Percentiles rank a stretch among this genome's conserved stretches.
Evolutionary conservation across 148 eudicot genomes (phyloP).

Genomic region (Simmondsia chinensis): DNA sequence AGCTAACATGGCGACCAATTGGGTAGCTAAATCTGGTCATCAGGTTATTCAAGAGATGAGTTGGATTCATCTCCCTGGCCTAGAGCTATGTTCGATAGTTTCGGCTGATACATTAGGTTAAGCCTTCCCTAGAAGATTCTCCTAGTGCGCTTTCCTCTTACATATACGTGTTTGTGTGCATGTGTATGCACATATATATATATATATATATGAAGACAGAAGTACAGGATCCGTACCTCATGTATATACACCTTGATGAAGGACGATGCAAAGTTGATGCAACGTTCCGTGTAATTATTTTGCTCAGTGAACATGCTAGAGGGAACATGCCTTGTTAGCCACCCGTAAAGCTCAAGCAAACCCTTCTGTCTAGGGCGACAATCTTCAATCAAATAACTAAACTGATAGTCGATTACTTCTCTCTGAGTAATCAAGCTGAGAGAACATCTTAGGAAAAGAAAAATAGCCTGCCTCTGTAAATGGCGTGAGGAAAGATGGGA

Average conservation of each 20-base stretch:
- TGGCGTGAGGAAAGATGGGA: slow-evolving; percentile 29
- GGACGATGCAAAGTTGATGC: slow-evolving; percentile 48
- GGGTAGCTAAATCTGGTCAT: too few species aligned
- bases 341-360: slow-evolving; percentile 45
- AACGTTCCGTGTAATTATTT: slow-evolving; percentile 26
- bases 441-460: slow-evolving; percentile 66
- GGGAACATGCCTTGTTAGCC: slow-evolving; percentile 52
- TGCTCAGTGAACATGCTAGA: slow-evolving; percentile 14
- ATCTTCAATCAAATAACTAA: slow-evolving; percentile 16
- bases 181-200: too few species aligned
- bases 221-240: slow-evolving; percentile 60
- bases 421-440: slow-evolving; percentile 32
- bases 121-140: too few species aligned
- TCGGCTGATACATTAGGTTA: too few species aligned
- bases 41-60: too few species aligned
- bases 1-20: too few species aligned
- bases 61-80: too few species aligned
- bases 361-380: slow-evolving; percentile 32
- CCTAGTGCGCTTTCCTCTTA: too few species aligned
- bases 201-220: not conserved
- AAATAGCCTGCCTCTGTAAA: slow-evolving; percentile 60
- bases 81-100: too few species aligned
- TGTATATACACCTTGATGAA: slow-evolving; percentile 60
- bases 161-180: too few species aligned
- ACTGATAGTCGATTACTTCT: slow-evolving; percentile 18